Evolutionary conservation across 371 early-diverging fungal genomes (phyloP).

Genomic region (Mucor saturninus): DNA sequence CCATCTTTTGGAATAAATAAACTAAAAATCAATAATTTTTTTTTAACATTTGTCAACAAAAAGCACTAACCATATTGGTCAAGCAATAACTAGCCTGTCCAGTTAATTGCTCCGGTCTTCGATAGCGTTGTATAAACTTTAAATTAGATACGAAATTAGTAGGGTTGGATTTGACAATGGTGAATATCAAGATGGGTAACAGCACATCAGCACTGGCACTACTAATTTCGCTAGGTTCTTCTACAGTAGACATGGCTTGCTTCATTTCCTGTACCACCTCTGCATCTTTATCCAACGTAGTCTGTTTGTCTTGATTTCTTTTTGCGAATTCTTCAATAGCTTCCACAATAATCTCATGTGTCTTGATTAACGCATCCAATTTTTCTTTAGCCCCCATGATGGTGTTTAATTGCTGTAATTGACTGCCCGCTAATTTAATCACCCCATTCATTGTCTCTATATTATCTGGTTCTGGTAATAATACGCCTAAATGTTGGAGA

Average conservation of each 20-base stretch:
- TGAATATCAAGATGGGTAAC: slow-evolving; percentile 69
- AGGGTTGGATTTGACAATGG: slow-evolving; percentile 72
- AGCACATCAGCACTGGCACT: slow-evolving; percentile 64
- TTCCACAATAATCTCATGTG: slow-evolving; percentile 53
- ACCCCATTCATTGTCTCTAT: slow-evolving; percentile 42
- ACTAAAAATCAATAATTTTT: not conserved
- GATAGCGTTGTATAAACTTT: slow-evolving; percentile 58
- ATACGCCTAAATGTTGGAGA: slow-evolving; percentile 63
- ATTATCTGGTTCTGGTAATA: slow-evolving; percentile 41
- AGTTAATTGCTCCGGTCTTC: slow-evolving; percentile 45
- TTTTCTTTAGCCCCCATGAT: slow-evolving; percentile 56
- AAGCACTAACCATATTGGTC: slow-evolving; percentile 46
- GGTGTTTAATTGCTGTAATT: slow-evolving; percentile 53
- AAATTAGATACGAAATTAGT: slow-evolving; percentile 69
- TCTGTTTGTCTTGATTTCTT: slow-evolving; percentile 11
- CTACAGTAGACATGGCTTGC: slow-evolving; percentile 31
- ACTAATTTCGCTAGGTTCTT: slow-evolving; percentile 19
- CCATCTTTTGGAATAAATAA: slow-evolving; percentile 32
- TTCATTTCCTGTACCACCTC: slow-evolving; percentile 40
- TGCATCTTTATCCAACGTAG: slow-evolving; percentile 18
- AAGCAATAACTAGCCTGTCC: slow-evolving; percentile 60
- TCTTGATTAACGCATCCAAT: slow-evolving; percentile 47
- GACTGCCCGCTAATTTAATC: slow-evolving; percentile 50
- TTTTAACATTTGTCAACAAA: not conserved
- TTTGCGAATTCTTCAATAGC: slow-evolving; percentile 13